These are phyloP conservation scores for Malassezia dermatis DNA, from an alignment of 1,284 basidiomycete species.

Conservation along the genomic window DNA sequence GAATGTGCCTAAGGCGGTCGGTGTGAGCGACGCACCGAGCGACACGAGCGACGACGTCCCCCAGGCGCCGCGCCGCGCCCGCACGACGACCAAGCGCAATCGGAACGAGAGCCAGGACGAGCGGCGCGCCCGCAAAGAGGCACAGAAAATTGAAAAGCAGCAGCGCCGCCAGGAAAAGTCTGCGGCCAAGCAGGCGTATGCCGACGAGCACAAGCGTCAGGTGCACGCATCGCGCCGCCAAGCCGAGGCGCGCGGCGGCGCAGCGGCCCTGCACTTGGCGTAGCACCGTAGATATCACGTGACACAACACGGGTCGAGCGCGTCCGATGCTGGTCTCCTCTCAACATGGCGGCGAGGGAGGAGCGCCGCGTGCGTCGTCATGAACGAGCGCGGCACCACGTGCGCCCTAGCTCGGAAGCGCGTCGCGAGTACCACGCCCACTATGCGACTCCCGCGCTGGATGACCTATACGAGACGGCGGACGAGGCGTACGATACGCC, in stretches of 20 bases:
- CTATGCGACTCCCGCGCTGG: not conserved
- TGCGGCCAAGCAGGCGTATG: slow-evolving; percentile 30
- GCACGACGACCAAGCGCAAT: slow-evolving; percentile 20
- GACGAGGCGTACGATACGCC: not conserved
- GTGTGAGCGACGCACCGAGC: slow-evolving; percentile 11
- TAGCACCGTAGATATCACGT: slow-evolving; percentile 2
- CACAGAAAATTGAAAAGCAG: slow-evolving; percentile 58
- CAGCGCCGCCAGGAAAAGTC: slow-evolving; percentile 28
- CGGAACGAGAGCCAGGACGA: slow-evolving; percentile 66
- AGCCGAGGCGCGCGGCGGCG: slow-evolving; percentile 26
- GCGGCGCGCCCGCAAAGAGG: slow-evolving; percentile 76
- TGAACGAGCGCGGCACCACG: not conserved
- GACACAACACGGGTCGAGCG: not conserved
- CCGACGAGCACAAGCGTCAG: slow-evolving; percentile 33
- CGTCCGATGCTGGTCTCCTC: not conserved
- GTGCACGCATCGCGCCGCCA: slow-evolving; percentile 23
- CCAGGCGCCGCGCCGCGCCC: not conserved
- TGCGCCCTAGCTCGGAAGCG: not conserved
- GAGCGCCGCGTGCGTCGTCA: not conserved
- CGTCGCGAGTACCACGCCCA: not conserved
- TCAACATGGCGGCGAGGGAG: not conserved
- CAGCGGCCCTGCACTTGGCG: slow-evolving; percentile 21
- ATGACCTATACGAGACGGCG: not conserved
- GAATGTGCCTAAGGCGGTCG: slow-evolving; percentile 18
- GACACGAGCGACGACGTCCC: not conserved